Conservation (phyloP, 345 rosid species). For the Sisymbrium irio region DNA sequence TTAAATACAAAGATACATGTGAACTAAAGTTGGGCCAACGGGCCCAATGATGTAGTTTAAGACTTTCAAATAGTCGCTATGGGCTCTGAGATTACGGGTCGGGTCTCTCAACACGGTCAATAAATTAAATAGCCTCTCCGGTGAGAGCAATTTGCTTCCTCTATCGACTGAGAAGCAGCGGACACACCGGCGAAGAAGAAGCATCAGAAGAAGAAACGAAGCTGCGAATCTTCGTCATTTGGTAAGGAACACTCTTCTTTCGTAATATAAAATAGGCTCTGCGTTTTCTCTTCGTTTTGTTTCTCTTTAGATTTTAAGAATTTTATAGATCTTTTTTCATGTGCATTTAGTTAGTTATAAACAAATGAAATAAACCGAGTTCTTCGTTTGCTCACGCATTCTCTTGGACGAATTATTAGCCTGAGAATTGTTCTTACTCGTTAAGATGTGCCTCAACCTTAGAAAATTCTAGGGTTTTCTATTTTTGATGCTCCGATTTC, state of each 20-base stretch:
- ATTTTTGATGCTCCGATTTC: neutral
- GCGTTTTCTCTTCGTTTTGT: neutral
- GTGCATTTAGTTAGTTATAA: neutral
- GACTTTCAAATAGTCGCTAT: neutral
- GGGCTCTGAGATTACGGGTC: slow-evolving; percentile 25
- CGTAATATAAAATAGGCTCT: neutral
- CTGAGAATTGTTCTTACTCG: neutral
- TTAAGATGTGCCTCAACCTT: neutral
- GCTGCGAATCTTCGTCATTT: neutral
- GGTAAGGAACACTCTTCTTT: slow-evolving; percentile 11
- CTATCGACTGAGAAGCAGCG: slow-evolving; percentile 3
- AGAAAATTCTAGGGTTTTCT: neutral
- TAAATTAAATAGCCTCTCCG: slow-evolving; percentile 7
- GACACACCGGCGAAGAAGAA: slow-evolving; percentile 9
- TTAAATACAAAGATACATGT: too few relatives aligned
- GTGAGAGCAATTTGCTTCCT: neutral
- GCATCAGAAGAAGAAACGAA: neutral
- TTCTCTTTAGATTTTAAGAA: neutral
- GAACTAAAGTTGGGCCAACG: slow-evolving; percentile 13
- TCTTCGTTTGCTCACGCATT: neutral
- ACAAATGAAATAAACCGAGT: neutral
- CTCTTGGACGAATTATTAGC: neutral
- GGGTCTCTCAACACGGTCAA: slow-evolving; percentile 2
- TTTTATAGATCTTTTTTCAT: slow-evolving; percentile 11
- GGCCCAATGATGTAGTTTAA: neutral